Evolutionary conservation across 2,329 filamentous ascomycete genomes (phyloP), one percentile per base, ranked within the genome.

Genomic region (Dactylellina parvicollis): DNA sequence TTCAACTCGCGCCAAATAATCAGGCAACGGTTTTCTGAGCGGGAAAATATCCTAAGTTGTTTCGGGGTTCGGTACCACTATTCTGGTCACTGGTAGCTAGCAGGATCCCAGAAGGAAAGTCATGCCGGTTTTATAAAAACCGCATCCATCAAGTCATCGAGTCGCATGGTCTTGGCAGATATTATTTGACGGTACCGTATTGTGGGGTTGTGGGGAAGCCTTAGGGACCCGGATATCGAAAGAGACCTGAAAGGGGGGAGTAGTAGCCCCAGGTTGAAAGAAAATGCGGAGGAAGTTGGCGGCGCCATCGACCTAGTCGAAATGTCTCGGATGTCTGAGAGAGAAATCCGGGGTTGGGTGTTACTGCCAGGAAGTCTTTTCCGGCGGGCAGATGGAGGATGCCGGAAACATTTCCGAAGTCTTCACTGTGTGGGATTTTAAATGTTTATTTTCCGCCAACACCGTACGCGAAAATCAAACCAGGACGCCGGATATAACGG

Each of bases 321-420:
- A 47, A 1, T 61, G 44, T 59, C 55, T 46, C 38, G 55, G 55
- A 61, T 61, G 16, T 14, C 16, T 10, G 2, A 30, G n/a, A 7
- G 60, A 26, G 16, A 46, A 55, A 46, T 46, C 44, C 38, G 36
- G 28, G 3, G 9, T 40, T 12, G 9, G n/a, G n/a, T 26, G 34
- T 54, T 49, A 20, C 9, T 7, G 5, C 18, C 16, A 36, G 12
- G 20, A 36, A 14, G n/a, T 5, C 3, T 40, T 56, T 56, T 26
- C 40, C 34, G 42, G 30, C 10, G 16, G 26, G 8, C 7, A 36
- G 36, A 46, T 18, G 55, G 18, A 10, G 12, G 2, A 20, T 9
- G 0, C 49, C n/a, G 60, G 60, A 65, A 65, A 65, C 44, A 3
- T 55, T 0, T 71, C 49, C 14, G 73, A 66, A n/a, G n/a, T n/a